These are phyloP conservation scores for Decorospora gaudefroyi DNA, from an alignment of 2,329 filamentous ascomycete species.

Conservation along the genomic window DNA sequence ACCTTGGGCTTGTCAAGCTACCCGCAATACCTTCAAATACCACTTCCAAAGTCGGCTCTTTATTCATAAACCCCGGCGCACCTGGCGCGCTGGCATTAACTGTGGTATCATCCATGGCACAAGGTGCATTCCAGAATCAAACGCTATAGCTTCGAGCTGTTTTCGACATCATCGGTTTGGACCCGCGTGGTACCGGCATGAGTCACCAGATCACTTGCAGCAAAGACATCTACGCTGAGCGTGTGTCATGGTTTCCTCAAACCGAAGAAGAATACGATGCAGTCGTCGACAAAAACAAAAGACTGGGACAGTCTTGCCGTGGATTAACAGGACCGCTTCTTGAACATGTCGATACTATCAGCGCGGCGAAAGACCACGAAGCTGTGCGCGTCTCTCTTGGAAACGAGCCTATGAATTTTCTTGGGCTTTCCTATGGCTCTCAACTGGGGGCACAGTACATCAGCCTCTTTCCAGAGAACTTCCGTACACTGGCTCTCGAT, in stretches of 20 bases:
- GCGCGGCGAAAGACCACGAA: conserved; percentile 42
- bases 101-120: conserved; percentile 20
- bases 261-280: conserved; percentile 47
- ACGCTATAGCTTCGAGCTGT: conserved; percentile 20
- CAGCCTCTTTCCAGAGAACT: conserved; percentile 51
- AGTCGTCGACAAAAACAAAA: conserved; percentile 48
- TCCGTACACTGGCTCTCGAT: conserved; percentile 53
- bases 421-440: conserved; percentile 55
- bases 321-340: conserved; percentile 49
- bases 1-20: conserved; percentile 34
- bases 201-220: conserved; percentile 51
- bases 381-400: conserved; percentile 42
- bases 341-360: conserved; percentile 52
- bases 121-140: conserved; percentile 7
- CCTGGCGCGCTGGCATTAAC: conserved; percentile 44
- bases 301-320: conserved; percentile 49
- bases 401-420: conserved; percentile 47
- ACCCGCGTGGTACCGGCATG: conserved; percentile 52
- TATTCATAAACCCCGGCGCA: conserved; percentile 53
- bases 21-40: conserved; percentile 19
- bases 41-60: conserved; percentile 37
- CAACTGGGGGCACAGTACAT: conserved; percentile 53
- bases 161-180: conserved; percentile 53
- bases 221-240: conserved; percentile 44
- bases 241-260: conserved; percentile 46